Percentiles rank a stretch among this genome's conserved stretches.
phyloP scores from a whole-genome alignment of 768 basidiomycete species.

The Amanita molliuscula region DNA sequence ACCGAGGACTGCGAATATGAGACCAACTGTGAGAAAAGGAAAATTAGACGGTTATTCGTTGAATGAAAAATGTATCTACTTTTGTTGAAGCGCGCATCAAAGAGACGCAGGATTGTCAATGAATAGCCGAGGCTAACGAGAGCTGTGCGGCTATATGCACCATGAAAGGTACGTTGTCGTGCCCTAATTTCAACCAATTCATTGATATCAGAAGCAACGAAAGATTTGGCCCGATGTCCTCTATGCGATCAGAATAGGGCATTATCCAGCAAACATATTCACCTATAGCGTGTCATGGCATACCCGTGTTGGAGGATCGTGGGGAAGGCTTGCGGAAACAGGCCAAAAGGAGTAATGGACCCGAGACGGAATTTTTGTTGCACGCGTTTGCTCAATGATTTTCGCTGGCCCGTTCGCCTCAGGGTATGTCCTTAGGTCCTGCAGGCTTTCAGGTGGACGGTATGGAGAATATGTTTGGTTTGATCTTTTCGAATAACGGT shows the following conservation, averaged over 20 bases:
- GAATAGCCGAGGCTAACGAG: constrained; percentile 67
- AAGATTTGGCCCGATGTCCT: constrained; percentile 40
- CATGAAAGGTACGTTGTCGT: constrained; percentile 73
- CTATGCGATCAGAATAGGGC: not conserved
- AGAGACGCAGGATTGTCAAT: constrained; percentile 68
- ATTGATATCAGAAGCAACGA: constrained; percentile 38
- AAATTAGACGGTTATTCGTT: not conserved
- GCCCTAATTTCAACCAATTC: constrained; percentile 72
- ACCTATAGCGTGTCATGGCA: constrained; percentile 4
- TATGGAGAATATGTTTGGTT: not conserved
- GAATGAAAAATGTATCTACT: constrained; percentile 35
- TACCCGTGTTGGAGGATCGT: not conserved
- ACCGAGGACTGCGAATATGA: constrained; percentile 57
- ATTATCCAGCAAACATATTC: not conserved
- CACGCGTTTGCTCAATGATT: not conserved
- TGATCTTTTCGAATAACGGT: not conserved
- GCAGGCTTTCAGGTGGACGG: not conserved
- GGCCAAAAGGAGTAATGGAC: constrained; percentile 3
- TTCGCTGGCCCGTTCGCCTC: constrained; percentile 3
- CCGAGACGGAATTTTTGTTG: constrained; percentile 2
- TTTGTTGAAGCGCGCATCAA: constrained; percentile 60
- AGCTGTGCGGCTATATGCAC: constrained; percentile 71
- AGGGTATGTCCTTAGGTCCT: constrained; percentile 2
- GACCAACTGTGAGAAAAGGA: constrained; percentile 29
- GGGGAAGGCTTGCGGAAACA: too few species aligned